Conservation (phyloP, 2,329 filamentous ascomycete genomes). For the Juglanconis oblonga region DNA sequence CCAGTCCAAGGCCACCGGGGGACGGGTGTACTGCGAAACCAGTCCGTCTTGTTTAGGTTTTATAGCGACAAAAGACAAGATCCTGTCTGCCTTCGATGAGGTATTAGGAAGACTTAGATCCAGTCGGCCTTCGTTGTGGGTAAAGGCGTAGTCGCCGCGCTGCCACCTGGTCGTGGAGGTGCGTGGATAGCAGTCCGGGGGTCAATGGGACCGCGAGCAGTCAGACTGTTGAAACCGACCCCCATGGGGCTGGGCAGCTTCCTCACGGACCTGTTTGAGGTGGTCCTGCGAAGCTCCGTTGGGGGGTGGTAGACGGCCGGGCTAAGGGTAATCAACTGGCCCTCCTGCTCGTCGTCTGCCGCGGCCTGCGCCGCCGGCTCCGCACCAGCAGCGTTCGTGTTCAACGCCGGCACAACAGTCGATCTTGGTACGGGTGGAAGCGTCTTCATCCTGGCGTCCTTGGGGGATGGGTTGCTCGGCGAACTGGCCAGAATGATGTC, state of each 20-base stretch:
- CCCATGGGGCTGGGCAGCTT: constrained; percentile 41
- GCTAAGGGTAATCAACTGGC: constrained; percentile 36
- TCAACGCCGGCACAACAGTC: background rate
- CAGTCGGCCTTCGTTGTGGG: constrained; percentile 10
- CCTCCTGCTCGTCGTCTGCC: constrained; percentile 27
- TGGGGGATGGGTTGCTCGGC: constrained; percentile 26
- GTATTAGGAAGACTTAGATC: constrained; percentile 14
- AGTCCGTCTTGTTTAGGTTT: background rate
- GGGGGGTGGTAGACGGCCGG: constrained; percentile 50
- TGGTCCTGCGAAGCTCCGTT: constrained; percentile 24
- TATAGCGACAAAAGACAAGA: background rate
- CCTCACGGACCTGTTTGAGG: constrained; percentile 22
- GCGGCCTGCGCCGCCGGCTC: constrained; percentile 19
- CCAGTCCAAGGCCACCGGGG: constrained; percentile 10
- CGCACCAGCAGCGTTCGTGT: constrained; percentile 2
- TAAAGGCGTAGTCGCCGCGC: constrained; percentile 3
- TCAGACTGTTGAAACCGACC: constrained; percentile 37
- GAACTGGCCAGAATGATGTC: constrained; percentile 20
- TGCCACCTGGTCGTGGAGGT: constrained; percentile 10
- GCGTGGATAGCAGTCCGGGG: background rate
- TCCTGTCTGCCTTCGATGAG: background rate
- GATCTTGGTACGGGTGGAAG: constrained; percentile 36
- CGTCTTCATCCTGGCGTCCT: constrained; percentile 34
- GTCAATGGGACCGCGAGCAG: background rate
- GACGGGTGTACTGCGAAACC: background rate